These are phyloP conservation scores for Trichosporon sp. DNA, from an alignment of 1,284 basidiomycete species.

Conservation along the genomic window DNA sequence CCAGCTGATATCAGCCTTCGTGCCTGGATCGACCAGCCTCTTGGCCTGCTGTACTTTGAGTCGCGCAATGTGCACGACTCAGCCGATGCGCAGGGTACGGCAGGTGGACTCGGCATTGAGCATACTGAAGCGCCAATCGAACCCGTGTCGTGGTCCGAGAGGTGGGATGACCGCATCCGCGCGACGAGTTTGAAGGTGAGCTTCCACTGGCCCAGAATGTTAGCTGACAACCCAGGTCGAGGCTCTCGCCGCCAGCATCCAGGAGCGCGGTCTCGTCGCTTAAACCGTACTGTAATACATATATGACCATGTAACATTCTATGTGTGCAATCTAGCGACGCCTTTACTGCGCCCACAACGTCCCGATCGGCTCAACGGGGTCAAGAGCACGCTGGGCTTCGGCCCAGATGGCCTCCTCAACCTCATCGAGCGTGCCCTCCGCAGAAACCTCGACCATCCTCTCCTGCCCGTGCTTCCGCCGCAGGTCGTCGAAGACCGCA, in stretches of 20 bases:
- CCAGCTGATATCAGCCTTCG: slow-evolving; percentile 54
- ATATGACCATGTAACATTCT: slow-evolving; percentile 3
- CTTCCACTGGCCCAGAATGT: neutral
- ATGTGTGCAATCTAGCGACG: neutral
- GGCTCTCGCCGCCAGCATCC: slow-evolving; percentile 9
- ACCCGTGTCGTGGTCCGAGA: slow-evolving; percentile 78
- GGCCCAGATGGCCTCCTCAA: slow-evolving; percentile 60
- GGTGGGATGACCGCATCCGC: slow-evolving; percentile 85
- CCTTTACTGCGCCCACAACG: neutral
- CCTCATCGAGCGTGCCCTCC: slow-evolving; percentile 57
- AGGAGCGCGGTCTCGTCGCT: slow-evolving; percentile 10
- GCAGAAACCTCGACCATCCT: slow-evolving; percentile 67
- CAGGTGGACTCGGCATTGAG: slow-evolving; percentile 76
- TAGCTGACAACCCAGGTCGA: slow-evolving; percentile 9
- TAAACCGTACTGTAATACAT: slow-evolving; percentile 2
- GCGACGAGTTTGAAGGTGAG: slow-evolving; percentile 72
- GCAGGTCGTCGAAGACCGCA: slow-evolving; percentile 53
- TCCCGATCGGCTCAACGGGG: neutral
- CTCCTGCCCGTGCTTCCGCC: slow-evolving; percentile 31
- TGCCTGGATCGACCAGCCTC: slow-evolving; percentile 90
- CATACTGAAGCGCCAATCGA: slow-evolving; percentile 68
- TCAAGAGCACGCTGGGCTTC: slow-evolving; percentile 49
- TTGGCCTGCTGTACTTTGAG: slow-evolving; percentile 86
- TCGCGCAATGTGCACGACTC: slow-evolving; percentile 53
- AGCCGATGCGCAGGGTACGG: slow-evolving; percentile 83